phyloP scores from a whole-genome alignment of 352 stramenopile species.

The Pythium phragmiticola region DNA sequence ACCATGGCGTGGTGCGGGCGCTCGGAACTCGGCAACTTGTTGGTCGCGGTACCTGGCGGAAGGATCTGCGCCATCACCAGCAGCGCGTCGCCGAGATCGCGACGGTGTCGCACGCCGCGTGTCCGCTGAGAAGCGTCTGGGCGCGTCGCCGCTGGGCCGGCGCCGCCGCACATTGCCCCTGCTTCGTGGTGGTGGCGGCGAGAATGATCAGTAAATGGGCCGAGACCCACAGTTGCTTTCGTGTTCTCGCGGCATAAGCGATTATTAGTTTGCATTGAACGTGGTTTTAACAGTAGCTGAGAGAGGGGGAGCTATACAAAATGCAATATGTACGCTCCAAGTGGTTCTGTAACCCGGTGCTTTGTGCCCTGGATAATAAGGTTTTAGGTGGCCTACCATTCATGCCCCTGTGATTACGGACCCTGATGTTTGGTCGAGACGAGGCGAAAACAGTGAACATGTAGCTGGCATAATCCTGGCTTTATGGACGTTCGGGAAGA shows the following conservation, averaged over 20 bases:
- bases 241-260: background rate
- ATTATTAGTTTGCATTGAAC: background rate
- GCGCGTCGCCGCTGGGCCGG: background rate
- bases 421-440: background rate
- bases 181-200: background rate
- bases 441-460: background rate
- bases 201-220: background rate
- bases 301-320: background rate
- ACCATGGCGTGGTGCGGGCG: slow-evolving; percentile 29
- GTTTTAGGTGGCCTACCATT: background rate
- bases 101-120: background rate
- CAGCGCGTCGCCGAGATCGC: slow-evolving; percentile 59
- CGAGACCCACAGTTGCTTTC: background rate
- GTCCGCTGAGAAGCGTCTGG: background rate
- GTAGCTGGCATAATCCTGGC: background rate
- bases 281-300: background rate
- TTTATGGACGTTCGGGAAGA: slow-evolving; percentile 11
- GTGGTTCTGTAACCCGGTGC: too few relatives aligned
- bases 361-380: background rate
- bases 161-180: background rate
- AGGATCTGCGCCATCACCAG: slow-evolving; percentile 37
- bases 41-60: background rate
- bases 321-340: too few relatives aligned
- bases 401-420: slow-evolving; percentile 14
- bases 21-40: background rate